Conservation (phyloP, 2,329 filamentous ascomycete genomes). For the Podosphaera fusca region DNA sequence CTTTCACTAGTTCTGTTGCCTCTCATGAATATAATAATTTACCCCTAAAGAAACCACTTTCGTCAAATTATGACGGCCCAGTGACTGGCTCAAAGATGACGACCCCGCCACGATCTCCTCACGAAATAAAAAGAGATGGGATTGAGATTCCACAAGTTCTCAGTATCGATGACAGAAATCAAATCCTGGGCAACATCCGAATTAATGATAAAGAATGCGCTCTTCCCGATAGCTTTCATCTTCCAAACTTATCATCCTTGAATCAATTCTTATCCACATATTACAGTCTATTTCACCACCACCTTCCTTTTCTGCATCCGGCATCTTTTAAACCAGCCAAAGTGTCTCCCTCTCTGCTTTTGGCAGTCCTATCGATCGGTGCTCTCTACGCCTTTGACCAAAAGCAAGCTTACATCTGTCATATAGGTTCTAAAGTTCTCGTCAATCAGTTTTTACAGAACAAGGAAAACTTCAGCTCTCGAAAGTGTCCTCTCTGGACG, state of each 20-base stretch:
- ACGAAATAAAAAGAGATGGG: constrained; percentile 45
- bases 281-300: constrained; percentile 92
- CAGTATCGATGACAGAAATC: constrained; percentile 64
- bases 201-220: constrained; percentile 58
- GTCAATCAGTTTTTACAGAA: constrained; percentile 95
- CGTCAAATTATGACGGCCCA: constrained; percentile 20
- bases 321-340: constrained; percentile 67
- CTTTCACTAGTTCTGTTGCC: constrained; percentile 35
- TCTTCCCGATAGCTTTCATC: constrained; percentile 70
- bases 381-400: constrained; percentile 93
- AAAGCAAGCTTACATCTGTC: constrained; percentile 87
- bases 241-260: constrained; percentile 57
- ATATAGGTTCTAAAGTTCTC: constrained; percentile 91
- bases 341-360: constrained; percentile 58
- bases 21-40: constrained; percentile 36
- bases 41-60: constrained; percentile 45
- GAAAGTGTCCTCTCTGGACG: constrained; percentile 91
- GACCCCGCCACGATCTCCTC: constrained; percentile 43
- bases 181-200: constrained; percentile 70
- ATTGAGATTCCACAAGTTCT: constrained; percentile 57
- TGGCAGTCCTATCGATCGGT: constrained; percentile 84
- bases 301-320: constrained; percentile 85
- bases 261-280: constrained; percentile 91
- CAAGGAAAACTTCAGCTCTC: constrained; percentile 95
- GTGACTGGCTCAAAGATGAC: constrained; percentile 28